Evolutionary conservation across 1,284 basidiomycete species (phyloP).

Genomic region (Agroathelia rolfsii): DNA sequence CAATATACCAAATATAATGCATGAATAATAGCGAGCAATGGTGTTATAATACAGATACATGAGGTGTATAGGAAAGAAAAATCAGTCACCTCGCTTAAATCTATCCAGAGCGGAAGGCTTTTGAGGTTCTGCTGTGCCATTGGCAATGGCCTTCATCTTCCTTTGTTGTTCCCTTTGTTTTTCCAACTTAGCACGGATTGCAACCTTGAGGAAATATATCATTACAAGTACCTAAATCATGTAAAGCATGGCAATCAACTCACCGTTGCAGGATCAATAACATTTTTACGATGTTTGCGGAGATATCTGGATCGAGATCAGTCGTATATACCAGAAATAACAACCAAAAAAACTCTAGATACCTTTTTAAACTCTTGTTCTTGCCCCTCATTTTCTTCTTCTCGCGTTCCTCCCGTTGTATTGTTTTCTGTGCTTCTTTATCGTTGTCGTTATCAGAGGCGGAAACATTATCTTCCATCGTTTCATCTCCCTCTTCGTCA

Average conservation of each 20-base stretch:
- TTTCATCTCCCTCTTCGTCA: slow-evolving; percentile 66
- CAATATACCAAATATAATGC: no score
- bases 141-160: slow-evolving; percentile 32
- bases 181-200: slow-evolving; percentile 59
- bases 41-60: no score
- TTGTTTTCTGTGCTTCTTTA: slow-evolving; percentile 22
- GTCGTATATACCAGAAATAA: not conserved
- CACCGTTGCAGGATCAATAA: slow-evolving; percentile 81
- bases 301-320: slow-evolving; percentile 37
- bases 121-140: slow-evolving; percentile 26
- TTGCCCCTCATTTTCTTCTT: slow-evolving; percentile 81
- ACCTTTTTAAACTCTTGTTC: slow-evolving; percentile 77
- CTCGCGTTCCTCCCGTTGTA: slow-evolving; percentile 45
- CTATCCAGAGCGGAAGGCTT: slow-evolving; percentile 61
- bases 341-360: slow-evolving; percentile 11
- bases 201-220: slow-evolving; percentile 32
- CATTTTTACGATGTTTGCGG: slow-evolving; percentile 86
- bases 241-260: slow-evolving; percentile 20
- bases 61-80: no score
- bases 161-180: slow-evolving; percentile 49
- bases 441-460: slow-evolving; percentile 29
- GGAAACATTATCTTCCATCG: slow-evolving; percentile 22
- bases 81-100: slow-evolving; percentile 39
- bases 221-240: slow-evolving; percentile 6
- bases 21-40: no score